phyloP scores from a whole-genome alignment of 2,329 filamentous ascomycete species.

The Sordariomycetes sp. region DNA sequence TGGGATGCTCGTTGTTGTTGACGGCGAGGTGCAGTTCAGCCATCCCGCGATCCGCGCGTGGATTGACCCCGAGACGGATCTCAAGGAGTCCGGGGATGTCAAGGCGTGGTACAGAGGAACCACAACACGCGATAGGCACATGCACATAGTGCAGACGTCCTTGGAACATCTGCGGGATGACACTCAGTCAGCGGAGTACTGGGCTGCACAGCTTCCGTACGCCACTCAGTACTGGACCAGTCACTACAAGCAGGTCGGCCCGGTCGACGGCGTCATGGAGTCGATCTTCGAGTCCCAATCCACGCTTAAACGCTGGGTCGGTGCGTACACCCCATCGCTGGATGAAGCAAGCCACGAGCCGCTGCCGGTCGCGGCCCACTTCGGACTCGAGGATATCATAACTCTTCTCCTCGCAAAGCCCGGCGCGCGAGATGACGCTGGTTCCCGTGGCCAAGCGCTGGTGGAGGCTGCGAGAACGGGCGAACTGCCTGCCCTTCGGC shows the following conservation, averaged over 20 bases:
- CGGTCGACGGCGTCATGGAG: neutral
- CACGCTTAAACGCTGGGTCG: neutral
- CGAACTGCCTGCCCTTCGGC: neutral
- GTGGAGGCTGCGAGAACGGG: neutral
- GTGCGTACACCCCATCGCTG: neutral
- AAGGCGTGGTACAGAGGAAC: neutral
- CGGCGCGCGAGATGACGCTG: neutral
- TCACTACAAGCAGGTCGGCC: neutral
- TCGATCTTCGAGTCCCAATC: neutral
- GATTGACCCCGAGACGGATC: neutral
- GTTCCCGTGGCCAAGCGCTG: neutral
- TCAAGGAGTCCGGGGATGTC: neutral
- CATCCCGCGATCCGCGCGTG: neutral
- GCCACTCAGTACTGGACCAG: neutral
- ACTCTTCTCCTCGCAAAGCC: neutral
- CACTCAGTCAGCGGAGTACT: neutral
- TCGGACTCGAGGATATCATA: neutral
- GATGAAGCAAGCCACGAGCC: neutral
- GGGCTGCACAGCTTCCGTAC: neutral
- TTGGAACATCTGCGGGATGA: neutral
- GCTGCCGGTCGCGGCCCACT: neutral
- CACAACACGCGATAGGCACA: neutral
- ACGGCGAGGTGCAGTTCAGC: neutral
- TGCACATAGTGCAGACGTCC: neutral
- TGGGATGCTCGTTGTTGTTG: neutral